Conservation (phyloP, 176 grass and related monocot species). For the Cenchrus fungigraminus region DNA sequence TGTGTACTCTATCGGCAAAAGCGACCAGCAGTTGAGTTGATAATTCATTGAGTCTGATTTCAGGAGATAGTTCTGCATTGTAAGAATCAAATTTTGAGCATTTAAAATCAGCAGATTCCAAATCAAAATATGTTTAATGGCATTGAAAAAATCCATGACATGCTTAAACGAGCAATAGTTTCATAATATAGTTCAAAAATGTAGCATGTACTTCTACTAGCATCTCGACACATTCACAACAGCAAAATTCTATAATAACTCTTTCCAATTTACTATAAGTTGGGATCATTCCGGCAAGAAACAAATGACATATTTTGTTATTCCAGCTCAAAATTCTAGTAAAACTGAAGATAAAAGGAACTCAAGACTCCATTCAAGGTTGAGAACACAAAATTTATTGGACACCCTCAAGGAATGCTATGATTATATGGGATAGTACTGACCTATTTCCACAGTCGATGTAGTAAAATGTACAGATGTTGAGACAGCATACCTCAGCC, state of each 20-base stretch:
- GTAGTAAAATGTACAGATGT: neutral
- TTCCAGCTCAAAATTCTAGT: neutral
- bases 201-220: neutral
- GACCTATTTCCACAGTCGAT: constrained; percentile 1
- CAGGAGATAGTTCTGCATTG: neutral
- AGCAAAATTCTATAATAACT: neutral
- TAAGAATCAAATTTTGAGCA: neutral
- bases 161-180: neutral
- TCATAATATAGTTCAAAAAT: neutral
- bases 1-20: constrained; percentile 14
- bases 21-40: neutral
- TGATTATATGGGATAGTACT: neutral
- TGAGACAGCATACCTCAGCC: constrained; percentile 60
- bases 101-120: neutral
- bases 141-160: neutral
- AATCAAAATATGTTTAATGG: neutral
- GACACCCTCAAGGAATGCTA: neutral
- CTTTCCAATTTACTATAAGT: neutral
- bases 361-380: neutral
- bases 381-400: neutral
- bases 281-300: neutral
- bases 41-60: neutral
- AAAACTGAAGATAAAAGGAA: neutral
- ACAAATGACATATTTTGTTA: neutral
- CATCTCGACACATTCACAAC: neutral